Base-by-base conservation (phyloP, 1,284 basidiomycete species). In the Sutorius eximius region DNA sequence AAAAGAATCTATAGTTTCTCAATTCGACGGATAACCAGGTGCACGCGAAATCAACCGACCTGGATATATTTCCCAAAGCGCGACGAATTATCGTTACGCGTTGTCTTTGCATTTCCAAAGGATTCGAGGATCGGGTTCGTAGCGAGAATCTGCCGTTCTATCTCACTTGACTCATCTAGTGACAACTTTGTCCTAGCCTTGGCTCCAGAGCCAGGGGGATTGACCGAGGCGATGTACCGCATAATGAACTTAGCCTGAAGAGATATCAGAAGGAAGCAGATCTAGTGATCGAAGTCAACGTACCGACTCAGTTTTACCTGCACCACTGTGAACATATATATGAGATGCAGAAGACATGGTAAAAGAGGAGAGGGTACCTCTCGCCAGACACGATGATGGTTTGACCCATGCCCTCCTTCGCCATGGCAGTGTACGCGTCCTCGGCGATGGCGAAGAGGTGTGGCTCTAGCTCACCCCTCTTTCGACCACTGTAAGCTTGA, bases 11-110 rank as follows among this genome's bases (percentile, higher is more conserved):
- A 62, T 3, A 29, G 36, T 56, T 13, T 6, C 15, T 69, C 22
- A 64, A 48, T 55, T 38, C 49, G 34, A 51, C 49, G 13, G 32
- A 57, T 20, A 29, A 52, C 44, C 45, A 49, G 37, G 4, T 27
- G 16, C 20, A 27, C 29, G 49, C 52, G 33, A 29, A 30, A 52
- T 22, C 30, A 45, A 69, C 81, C 59, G 50, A 95, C 94, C 83
- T 99, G 95, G 60, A 99, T 98, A 75, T 99, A 99, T 77, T 99
- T 99, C 59, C 97, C 97, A 71, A 99, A 99, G 50, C 97, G 87
- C 16, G 96, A 99, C 15, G 95, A 98, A 74, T 99, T 99, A 76
- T 99, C 97, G 69, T 99, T 99, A 54, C 97, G 84, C 5, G 96
- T 98, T 29, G 97, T 99, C 76, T 99, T 99, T 18, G 97, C 97